Evolutionary conservation across 2,329 filamentous ascomycete species (phyloP).

Genomic region (Colletotrichum godetiae): DNA sequence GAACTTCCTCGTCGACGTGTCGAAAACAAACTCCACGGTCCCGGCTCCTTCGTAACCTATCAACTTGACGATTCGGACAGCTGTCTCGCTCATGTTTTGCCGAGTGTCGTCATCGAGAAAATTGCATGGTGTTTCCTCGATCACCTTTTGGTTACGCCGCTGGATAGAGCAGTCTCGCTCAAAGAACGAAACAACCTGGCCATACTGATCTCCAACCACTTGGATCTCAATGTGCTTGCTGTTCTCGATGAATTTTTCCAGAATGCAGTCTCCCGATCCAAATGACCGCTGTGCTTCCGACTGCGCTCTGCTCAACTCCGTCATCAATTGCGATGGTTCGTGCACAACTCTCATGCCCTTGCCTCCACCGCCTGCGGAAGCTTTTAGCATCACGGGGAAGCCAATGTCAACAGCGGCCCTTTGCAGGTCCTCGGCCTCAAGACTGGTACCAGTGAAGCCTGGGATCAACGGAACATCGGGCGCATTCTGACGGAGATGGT

Average conservation of each 20-base stretch:
- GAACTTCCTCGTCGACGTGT: slow-evolving; percentile 43
- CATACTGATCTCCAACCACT: slow-evolving; percentile 52
- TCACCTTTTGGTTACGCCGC: slow-evolving; percentile 57
- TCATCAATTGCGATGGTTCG: slow-evolving; percentile 37
- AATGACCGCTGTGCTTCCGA: no score
- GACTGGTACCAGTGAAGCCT: not conserved
- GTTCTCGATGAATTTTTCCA: slow-evolving; percentile 51
- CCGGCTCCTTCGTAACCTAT: slow-evolving; percentile 49
- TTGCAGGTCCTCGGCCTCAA: no score
- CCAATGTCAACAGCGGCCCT: slow-evolving; percentile 25
- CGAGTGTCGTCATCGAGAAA: no score
- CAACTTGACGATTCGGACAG: slow-evolving; percentile 42
- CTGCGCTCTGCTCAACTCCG: slow-evolving; percentile 23
- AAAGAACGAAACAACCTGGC: slow-evolving; percentile 49
- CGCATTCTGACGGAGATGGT: slow-evolving; percentile 35
- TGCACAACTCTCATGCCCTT: slow-evolving; percentile 48
- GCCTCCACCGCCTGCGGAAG: slow-evolving; percentile 55
- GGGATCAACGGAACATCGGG: slow-evolving; percentile 37
- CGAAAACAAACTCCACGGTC: slow-evolving; percentile 53
- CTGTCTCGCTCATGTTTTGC: no score
- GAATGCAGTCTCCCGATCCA: slow-evolving; percentile 40
- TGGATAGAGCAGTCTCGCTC: slow-evolving; percentile 60
- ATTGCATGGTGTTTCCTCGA: slow-evolving; percentile 50
- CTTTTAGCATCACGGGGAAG: slow-evolving; percentile 56
- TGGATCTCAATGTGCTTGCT: slow-evolving; percentile 58